A percentile compares a stretch with the other conserved stretches of the same genome.
Evolutionary conservation across 2,329 filamentous ascomycete genomes (phyloP).

Genomic region (Verticillium tricorpus): DNA sequence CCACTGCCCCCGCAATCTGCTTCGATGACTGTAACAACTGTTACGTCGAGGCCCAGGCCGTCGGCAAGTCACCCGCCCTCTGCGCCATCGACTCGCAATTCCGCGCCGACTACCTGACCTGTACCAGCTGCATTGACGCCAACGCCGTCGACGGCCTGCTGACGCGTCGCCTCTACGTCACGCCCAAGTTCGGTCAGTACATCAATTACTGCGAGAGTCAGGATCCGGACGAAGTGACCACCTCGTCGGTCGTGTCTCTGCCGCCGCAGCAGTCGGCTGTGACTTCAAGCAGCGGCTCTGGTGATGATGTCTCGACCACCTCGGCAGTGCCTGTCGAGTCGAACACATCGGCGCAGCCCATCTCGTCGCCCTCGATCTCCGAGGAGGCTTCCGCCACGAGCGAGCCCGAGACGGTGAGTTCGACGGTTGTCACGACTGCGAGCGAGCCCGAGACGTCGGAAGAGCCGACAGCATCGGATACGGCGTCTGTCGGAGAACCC

Average conservation of each 20-base stretch:
- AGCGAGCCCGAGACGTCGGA: slow-evolving; percentile 1
- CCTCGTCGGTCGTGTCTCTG: slow-evolving; percentile 10
- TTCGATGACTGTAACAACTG: slow-evolving; percentile 48
- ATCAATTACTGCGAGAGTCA: slow-evolving; percentile 37
- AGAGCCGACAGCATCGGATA: neutral
- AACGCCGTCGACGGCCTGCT: slow-evolving; percentile 20
- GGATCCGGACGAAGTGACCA: slow-evolving; percentile 9
- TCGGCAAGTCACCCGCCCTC: slow-evolving; percentile 43
- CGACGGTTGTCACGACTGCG: neutral
- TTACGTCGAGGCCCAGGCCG: slow-evolving; percentile 35
- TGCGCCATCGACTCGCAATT: slow-evolving; percentile 42
- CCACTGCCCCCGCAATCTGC: slow-evolving; percentile 42
- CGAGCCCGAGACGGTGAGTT: neutral
- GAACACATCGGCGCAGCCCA: slow-evolving; percentile 6
- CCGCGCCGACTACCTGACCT: slow-evolving; percentile 25
- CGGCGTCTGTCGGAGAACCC: neutral
- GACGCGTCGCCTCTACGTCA: slow-evolving; percentile 27
- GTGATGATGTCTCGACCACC: slow-evolving; percentile 2
- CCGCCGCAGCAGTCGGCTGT: slow-evolving; percentile 26
- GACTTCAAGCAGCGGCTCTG: slow-evolving; percentile 12
- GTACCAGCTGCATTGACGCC: slow-evolving; percentile 34
- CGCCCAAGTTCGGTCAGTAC: slow-evolving; percentile 36
- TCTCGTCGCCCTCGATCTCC: slow-evolving; percentile 3
- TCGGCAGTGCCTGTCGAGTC: neutral
- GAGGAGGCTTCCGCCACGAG: neutral